These are phyloP conservation scores for Colletotrichum cordylinicola DNA, from an alignment of 2,329 filamentous ascomycete species.

Conservation along the genomic window DNA sequence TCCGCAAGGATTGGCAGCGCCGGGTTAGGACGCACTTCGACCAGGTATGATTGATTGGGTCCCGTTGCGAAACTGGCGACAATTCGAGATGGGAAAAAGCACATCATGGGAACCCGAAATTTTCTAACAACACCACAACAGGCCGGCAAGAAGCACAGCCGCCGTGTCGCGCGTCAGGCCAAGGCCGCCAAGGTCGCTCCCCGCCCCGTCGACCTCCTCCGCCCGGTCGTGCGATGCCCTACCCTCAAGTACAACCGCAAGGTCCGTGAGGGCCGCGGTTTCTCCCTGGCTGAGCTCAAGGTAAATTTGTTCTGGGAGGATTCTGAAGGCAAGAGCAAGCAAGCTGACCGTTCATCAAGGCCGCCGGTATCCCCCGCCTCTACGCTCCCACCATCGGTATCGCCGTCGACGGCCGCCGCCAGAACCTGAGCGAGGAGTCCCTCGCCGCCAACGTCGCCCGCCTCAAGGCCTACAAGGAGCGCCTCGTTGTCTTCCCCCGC, in stretches of 20 bases:
- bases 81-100: conserved; percentile 23
- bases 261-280: conserved; percentile 94
- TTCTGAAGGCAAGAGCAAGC: not conserved
- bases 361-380: conserved; percentile 93
- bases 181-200: conserved; percentile 97
- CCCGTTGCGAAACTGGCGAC: conserved; percentile 18
- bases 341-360: conserved; percentile 55
- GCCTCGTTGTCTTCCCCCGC: conserved; percentile 97
- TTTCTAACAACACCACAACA: conserved; percentile 41
- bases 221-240: conserved; percentile 96
- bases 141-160: conserved; percentile 95
- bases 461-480: conserved; percentile 96
- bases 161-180: conserved; percentile 87
- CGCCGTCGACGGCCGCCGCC: conserved; percentile 92
- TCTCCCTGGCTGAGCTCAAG: conserved; percentile 98
- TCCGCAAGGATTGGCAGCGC: conserved; percentile 99
- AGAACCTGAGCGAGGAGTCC: conserved; percentile 96
- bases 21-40: conserved; percentile 99
- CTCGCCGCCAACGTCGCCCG: conserved; percentile 94
- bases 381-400: conserved; percentile 97
- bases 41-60: conserved; percentile 74
- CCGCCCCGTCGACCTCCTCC: conserved; percentile 95
- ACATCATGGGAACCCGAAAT: conserved; percentile 25
- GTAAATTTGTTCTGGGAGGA: conserved; percentile 56
- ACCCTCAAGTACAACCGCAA: conserved; percentile 99